Percentiles rank a stretch among this genome's conserved stretches.
phyloP scores from a whole-genome alignment of 331 rosid genomes.

The Malus hybrid region DNA sequence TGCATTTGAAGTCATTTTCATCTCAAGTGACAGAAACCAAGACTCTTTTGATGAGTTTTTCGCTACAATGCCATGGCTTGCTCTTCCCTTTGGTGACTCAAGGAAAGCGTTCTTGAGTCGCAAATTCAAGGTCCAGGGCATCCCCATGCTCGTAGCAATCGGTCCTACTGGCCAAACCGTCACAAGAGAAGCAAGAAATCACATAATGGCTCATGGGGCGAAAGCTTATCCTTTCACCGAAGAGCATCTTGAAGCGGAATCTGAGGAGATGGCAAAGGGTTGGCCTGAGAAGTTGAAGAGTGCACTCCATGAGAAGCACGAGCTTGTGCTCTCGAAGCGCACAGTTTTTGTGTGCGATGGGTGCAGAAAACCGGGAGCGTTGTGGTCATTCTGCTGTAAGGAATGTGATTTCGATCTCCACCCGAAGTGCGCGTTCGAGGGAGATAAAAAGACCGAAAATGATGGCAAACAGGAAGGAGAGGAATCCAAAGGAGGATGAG shows the following conservation, averaged over 20 bases:
- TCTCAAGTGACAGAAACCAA: constrained; percentile 61
- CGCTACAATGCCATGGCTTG: constrained; percentile 70
- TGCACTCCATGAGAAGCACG: constrained; percentile 40
- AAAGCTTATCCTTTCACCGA: constrained; percentile 60
- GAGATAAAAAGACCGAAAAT: constrained; percentile 18
- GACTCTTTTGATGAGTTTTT: constrained; percentile 47
- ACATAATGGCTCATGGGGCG: constrained; percentile 37
- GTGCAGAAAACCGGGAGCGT: constrained; percentile 28
- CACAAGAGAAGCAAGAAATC: constrained; percentile 37
- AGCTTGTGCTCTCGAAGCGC: constrained; percentile 31
- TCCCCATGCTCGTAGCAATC: constrained; percentile 56
- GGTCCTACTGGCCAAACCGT: constrained; percentile 49
- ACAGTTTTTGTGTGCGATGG: constrained; percentile 26
- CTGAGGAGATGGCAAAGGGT: constrained; percentile 37
- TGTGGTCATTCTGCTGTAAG: constrained; percentile 49
- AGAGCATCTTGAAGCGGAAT: constrained; percentile 40
- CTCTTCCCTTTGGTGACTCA: constrained; percentile 64
- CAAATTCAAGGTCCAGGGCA: constrained; percentile 44
- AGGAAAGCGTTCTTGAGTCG: constrained; percentile 48
- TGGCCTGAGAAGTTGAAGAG: constrained; percentile 50
- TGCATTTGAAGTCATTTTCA: constrained; percentile 53
- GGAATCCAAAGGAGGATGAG: constrained; percentile 35
- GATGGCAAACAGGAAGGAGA: constrained; percentile 18
- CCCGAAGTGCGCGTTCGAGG: constrained; percentile 41
- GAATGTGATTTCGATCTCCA: constrained; percentile 64